Percentiles rank a stretch among this genome's conserved stretches.
Conservation (phyloP, 2,329 filamentous ascomycete species). For the Ilyonectria sp. region DNA sequence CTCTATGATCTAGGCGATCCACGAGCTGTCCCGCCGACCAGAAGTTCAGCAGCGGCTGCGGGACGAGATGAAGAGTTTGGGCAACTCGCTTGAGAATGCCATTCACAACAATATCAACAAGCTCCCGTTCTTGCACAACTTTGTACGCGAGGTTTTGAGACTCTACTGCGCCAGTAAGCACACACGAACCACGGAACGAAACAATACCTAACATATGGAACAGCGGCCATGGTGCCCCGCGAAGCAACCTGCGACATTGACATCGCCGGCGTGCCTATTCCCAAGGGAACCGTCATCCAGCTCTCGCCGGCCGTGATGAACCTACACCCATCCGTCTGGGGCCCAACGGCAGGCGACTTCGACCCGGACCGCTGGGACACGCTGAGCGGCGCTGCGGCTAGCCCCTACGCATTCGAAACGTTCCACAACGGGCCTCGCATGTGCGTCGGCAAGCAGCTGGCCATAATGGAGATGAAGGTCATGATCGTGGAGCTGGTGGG, state of each 20-base stretch:
- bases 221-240: conserved; percentile 53
- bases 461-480: conserved; percentile 57
- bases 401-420: conserved; percentile 52
- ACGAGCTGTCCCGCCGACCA: conserved; percentile 55
- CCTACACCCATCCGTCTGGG: conserved; percentile 56
- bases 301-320: conserved; percentile 56
- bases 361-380: conserved; percentile 57
- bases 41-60: conserved; percentile 57
- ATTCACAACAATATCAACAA: conserved; percentile 48
- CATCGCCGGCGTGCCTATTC: conserved; percentile 54
- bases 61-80: conserved; percentile 51
- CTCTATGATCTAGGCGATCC: conserved; percentile 59
- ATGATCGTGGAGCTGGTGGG: conserved; percentile 52
- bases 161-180: conserved; percentile 56
- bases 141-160: conserved; percentile 61
- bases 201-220: conserved; percentile 18
- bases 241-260: conserved; percentile 53
- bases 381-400: conserved; percentile 42
- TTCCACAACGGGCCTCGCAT: conserved; percentile 56
- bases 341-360: conserved; percentile 52
- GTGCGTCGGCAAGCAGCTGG: conserved; percentile 56
- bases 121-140: conserved; percentile 57
- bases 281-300: conserved; percentile 57
- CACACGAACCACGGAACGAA: too few relatives aligned
- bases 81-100: conserved; percentile 20